phyloP scores from a whole-genome alignment of 495 filamentous ascomycete genomes.

The Talaromyces adpressus region DNA sequence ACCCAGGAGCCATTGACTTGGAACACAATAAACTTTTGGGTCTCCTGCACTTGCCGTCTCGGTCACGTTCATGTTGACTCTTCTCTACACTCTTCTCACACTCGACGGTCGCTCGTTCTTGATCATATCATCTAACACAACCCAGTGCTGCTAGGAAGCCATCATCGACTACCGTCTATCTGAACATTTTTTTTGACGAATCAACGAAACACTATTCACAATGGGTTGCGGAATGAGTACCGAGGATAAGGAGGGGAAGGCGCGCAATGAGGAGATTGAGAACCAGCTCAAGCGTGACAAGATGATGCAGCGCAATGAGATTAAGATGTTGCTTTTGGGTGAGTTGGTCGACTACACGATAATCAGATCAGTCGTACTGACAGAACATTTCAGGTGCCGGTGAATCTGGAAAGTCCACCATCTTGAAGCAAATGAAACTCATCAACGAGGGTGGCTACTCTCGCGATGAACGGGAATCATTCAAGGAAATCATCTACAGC shows the following conservation, averaged over 20 bases:
- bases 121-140: not conserved
- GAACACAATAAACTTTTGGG: not conserved
- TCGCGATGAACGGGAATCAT: conserved; percentile 50
- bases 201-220: conserved; percentile 41
- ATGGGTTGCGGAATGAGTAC: conserved; percentile 99
- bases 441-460: conserved; percentile 53
- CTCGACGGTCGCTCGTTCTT: not conserved
- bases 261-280: conserved; percentile 98
- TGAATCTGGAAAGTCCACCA: conserved; percentile 99
- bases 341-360: conserved; percentile 27
- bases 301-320: conserved; percentile 93
- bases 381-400: conserved; percentile 65
- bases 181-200: conserved; percentile 16
- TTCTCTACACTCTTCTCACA: not conserved
- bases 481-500: conserved; percentile 97
- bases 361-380: not conserved
- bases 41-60: not conserved
- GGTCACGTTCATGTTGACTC: not conserved
- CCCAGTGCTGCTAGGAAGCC: conserved; percentile 10
- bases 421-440: conserved; percentile 96
- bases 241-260: conserved; percentile 99
- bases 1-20: not conserved
- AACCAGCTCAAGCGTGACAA: conserved; percentile 94
- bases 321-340: conserved; percentile 99
- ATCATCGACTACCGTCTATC: not conserved